A percentile compares a stretch with the other conserved stretches of the same genome.
These are phyloP conservation scores for Lentinula sp. DNA, from an alignment of 768 basidiomycete genomes.

Conservation along the genomic window DNA sequence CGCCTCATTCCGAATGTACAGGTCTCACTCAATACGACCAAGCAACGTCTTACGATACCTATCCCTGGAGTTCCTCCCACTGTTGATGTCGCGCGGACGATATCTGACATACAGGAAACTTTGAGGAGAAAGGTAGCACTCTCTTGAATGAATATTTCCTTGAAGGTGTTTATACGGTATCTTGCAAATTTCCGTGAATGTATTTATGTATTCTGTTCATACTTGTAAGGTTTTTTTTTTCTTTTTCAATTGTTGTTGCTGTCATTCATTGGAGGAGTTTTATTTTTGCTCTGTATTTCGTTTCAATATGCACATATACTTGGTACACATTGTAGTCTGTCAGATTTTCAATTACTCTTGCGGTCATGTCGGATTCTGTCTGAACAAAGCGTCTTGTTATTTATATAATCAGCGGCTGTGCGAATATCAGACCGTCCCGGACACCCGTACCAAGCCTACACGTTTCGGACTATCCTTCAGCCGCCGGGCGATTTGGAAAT, in stretches of 20 bases:
- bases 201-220: background rate
- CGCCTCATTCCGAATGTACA: constrained; percentile 79
- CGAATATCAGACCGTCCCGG: background rate
- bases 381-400: background rate
- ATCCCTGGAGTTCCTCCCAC: constrained; percentile 64
- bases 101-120: constrained; percentile 72
- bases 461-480: background rate
- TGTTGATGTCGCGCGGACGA: constrained; percentile 61
- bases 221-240: background rate
- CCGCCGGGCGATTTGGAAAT: background rate
- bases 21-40: constrained; percentile 68
- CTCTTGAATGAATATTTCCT: constrained; percentile 12
- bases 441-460: background rate
- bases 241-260: background rate
- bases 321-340: background rate
- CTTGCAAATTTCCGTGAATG: background rate
- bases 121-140: constrained; percentile 40
- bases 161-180: background rate
- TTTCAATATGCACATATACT: background rate
- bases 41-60: constrained; percentile 67
- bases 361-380: background rate
- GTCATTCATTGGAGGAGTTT: background rate
- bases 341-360: background rate
- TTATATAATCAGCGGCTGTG: background rate
- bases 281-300: background rate